phyloP scores from a whole-genome alignment of 2,329 filamentous ascomycete species.

The Claviceps quebecensis region DNA sequence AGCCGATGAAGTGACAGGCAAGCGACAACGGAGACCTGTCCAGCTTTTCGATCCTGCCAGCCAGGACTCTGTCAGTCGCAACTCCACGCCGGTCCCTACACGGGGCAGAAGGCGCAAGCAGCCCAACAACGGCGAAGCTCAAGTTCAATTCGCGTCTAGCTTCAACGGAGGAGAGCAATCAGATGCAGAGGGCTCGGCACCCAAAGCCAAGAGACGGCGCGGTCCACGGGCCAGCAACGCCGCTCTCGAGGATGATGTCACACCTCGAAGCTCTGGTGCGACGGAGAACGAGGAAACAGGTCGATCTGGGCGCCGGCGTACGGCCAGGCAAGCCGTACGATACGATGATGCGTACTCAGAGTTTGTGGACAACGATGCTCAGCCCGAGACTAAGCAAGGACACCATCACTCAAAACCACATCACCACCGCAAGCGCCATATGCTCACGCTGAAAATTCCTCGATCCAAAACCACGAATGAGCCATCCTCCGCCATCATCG shows the following conservation, averaged over 20 bases:
- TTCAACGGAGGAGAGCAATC: slow-evolving; percentile 21
- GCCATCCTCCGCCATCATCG: slow-evolving; percentile 21
- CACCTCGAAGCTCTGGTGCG: slow-evolving; percentile 7
- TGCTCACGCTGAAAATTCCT: slow-evolving; percentile 26
- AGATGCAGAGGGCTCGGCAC: slow-evolving; percentile 16
- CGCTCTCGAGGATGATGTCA: slow-evolving; percentile 13
- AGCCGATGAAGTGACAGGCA: slow-evolving; percentile 35
- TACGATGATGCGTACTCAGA: slow-evolving; percentile 6
- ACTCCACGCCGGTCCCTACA: slow-evolving; percentile 32
- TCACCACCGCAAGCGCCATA: slow-evolving; percentile 13
- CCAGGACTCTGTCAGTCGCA: slow-evolving; percentile 34
- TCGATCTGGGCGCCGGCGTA: slow-evolving; percentile 9
- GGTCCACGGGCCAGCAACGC: slow-evolving; percentile 14
- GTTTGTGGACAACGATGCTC: slow-evolving; percentile 9
- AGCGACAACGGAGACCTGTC: slow-evolving; percentile 39
- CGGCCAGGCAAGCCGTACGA: slow-evolving; percentile 4
- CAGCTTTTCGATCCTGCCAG: slow-evolving; percentile 35
- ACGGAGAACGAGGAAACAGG: slow-evolving; percentile 2
- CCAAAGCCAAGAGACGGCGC: slow-evolving; percentile 18
- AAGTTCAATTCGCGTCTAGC: slow-evolving; percentile 15
- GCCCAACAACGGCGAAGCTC: slow-evolving; percentile 15
- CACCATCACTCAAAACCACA: background rate
- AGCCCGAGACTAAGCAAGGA: slow-evolving; percentile 12
- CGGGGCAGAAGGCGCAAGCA: slow-evolving; percentile 20
- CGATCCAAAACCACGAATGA: slow-evolving; percentile 26